Conservation (phyloP, 768 basidiomycete genomes). For the Cyclocybe cylindracea region DNA sequence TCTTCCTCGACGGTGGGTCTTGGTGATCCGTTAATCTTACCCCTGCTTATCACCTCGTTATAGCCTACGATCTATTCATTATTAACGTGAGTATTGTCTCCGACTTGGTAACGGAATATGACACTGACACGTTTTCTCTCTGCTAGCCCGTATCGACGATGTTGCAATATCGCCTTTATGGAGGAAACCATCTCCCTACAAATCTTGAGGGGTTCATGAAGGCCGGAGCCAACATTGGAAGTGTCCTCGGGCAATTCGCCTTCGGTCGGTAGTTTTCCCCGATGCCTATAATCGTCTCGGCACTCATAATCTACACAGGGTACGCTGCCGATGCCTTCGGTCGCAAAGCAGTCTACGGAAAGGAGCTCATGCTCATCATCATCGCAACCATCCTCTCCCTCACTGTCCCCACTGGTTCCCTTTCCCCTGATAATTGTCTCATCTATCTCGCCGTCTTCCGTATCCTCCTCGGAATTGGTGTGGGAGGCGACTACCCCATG, state of each 20-base stretch:
- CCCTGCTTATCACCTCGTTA: not conserved
- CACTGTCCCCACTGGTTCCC: constrained; percentile 61
- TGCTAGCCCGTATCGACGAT: constrained; percentile 21
- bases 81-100: constrained; percentile 18
- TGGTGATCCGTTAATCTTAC: not conserved
- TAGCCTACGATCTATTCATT: constrained; percentile 25
- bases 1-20: constrained; percentile 18
- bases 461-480: constrained; percentile 74
- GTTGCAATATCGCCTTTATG: constrained; percentile 43
- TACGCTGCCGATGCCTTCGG: constrained; percentile 69
- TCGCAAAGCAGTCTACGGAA: constrained; percentile 72
- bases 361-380: constrained; percentile 82
- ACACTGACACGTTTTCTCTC: not conserved
- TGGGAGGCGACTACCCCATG: constrained; percentile 84
- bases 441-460: constrained; percentile 70
- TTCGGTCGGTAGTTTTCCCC: constrained; percentile 37
- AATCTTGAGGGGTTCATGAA: constrained; percentile 57
- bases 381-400: constrained; percentile 72
- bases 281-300: not conserved
- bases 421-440: constrained; percentile 51
- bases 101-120: not conserved
- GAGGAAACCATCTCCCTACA: constrained; percentile 41
- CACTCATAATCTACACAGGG: constrained; percentile 30
- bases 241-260: constrained; percentile 57
- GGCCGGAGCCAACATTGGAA: constrained; percentile 61